A percentile compares a stretch with the other conserved stretches of the same genome.
Conservation (phyloP, 192 early-diverging fungal species). For the Gaertneriomyces semiglobifer region DNA sequence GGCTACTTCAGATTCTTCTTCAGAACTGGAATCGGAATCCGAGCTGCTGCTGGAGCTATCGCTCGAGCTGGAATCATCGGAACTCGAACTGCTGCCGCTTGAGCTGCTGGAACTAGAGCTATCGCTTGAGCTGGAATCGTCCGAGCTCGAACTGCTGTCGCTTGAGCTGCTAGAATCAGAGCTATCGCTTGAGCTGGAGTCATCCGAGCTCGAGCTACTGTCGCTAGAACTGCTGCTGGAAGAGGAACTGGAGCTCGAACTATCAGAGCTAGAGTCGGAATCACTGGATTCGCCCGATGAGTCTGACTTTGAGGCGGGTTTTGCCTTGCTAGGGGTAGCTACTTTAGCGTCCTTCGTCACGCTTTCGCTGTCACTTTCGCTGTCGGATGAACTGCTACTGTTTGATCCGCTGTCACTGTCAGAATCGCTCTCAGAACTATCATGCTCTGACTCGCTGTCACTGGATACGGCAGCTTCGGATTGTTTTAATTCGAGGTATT, state of each 20-base stretch:
- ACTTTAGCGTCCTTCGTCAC: not conserved
- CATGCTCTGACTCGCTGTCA: not conserved
- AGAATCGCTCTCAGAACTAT: slow-evolving; percentile 3
- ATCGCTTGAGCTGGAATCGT: slow-evolving; percentile 5
- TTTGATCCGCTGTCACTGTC: no score
- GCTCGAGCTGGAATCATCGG: slow-evolving; percentile 3
- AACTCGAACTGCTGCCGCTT: slow-evolving; percentile 2
- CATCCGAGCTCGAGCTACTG: not conserved
- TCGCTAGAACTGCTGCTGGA: slow-evolving; percentile 15
- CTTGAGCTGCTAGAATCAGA: no score
- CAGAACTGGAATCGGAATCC: slow-evolving; percentile 65
- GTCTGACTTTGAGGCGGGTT: slow-evolving; percentile 3
- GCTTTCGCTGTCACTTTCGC: not conserved
- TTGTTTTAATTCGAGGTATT: not conserved
- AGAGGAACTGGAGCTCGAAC: not conserved
- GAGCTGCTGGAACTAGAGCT: not conserved
- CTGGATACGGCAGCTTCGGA: not conserved
- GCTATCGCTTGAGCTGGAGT: not conserved
- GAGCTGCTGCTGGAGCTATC: slow-evolving; percentile 23
- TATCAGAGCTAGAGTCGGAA: not conserved
- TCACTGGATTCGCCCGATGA: not conserved
- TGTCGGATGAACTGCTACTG: no score
- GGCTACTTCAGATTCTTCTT: slow-evolving; percentile 5
- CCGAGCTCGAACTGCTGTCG: not conserved
- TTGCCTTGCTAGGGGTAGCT: not conserved